Percentiles rank a stretch among this genome's conserved stretches.
Evolutionary conservation across 169 alveolate genomes (phyloP).

Genomic region (Eimeria falciformis): DNA sequence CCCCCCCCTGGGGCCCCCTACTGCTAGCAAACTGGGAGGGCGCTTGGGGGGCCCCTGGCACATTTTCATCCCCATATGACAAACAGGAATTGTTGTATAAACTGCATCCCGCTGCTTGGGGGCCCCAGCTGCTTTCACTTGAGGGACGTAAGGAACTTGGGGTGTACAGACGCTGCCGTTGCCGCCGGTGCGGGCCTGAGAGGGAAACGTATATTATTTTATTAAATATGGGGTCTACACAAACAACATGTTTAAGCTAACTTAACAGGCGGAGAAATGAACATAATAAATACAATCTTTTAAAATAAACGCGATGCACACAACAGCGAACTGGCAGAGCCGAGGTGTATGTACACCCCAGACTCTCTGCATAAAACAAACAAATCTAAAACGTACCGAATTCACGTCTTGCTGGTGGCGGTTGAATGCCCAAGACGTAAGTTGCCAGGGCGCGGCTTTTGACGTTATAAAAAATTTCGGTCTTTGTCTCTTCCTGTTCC

Average conservation of each 20-base stretch:
- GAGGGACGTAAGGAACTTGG: background rate
- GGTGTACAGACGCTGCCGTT: background rate
- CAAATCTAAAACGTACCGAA: too few species aligned
- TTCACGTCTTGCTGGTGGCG: background rate
- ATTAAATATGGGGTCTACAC: background rate
- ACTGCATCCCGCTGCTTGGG: background rate
- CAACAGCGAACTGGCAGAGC: too few species aligned
- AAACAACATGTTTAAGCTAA: background rate
- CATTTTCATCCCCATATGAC: background rate
- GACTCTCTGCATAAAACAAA: too few species aligned
- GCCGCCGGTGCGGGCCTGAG: background rate
- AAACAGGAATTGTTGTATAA: background rate
- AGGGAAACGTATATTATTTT: background rate
- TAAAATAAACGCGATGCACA: too few species aligned
- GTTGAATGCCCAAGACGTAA: background rate
- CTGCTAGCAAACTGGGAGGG: slow-evolving; percentile 6
- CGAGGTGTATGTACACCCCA: too few species aligned
- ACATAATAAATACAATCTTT: too few species aligned
- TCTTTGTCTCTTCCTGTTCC: background rate
- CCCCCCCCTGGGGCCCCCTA: background rate
- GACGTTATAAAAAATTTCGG: background rate
- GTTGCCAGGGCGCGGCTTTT: background rate
- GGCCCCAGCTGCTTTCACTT: background rate
- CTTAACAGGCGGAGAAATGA: background rate
- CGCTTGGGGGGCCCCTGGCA: background rate